Evolutionary conservation across 768 basidiomycete species (phyloP).

Genomic region (Lactarius indigo): DNA sequence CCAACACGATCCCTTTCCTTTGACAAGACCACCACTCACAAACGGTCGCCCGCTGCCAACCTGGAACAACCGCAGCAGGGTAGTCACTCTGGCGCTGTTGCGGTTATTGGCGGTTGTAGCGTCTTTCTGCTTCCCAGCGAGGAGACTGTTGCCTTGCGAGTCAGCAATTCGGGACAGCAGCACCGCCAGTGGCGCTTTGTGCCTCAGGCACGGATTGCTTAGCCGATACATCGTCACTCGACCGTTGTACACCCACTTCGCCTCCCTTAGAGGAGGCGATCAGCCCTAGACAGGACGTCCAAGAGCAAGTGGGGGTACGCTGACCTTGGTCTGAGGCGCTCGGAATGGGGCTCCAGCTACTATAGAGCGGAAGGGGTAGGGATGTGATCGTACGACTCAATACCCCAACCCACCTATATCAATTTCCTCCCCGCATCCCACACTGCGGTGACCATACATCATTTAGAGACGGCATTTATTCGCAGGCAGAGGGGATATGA

Average conservation of each 20-base stretch:
- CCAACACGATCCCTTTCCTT: constrained; percentile 9
- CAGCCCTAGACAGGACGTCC: not conserved
- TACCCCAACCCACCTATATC: not conserved
- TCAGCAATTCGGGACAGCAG: not conserved
- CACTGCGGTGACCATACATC: constrained; percentile 1
- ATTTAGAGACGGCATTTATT: not conserved
- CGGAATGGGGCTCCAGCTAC: not conserved
- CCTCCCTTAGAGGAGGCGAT: not conserved
- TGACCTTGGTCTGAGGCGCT: not conserved
- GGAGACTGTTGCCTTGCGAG: not conserved
- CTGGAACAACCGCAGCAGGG: not conserved
- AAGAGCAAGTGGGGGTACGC: not conserved
- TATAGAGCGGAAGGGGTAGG: not conserved
- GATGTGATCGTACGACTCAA: not conserved
- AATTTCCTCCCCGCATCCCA: not conserved
- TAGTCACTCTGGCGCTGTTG: not conserved
- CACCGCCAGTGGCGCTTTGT: not conserved
- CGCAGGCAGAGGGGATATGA: constrained; percentile 1
- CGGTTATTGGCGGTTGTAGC: not conserved
- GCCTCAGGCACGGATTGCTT: not conserved
- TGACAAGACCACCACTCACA: constrained; percentile 18
- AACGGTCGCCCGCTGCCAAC: not conserved
- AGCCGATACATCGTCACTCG: not conserved
- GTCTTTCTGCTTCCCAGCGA: not conserved
- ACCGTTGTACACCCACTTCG: not conserved